These are phyloP conservation scores for Peribolospora baueri DNA, from an alignment of 768 basidiomycete genomes.

Conservation along the genomic window DNA sequence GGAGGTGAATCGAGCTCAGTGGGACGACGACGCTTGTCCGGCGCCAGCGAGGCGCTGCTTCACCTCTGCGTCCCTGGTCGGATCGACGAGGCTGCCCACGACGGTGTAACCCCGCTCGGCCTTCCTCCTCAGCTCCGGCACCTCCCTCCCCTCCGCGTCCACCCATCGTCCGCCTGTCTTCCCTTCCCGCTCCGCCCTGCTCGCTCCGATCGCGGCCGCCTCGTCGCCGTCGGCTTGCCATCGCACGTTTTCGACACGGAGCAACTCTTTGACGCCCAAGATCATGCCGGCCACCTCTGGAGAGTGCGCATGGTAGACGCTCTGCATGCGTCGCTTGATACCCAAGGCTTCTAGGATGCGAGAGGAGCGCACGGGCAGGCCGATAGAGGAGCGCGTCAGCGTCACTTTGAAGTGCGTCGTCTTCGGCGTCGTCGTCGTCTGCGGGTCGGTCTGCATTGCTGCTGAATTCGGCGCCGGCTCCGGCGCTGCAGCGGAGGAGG, in stretches of 20 bases:
- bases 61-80: no score
- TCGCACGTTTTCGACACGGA: neutral
- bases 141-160: neutral
- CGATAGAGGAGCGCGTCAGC: constrained; percentile 9
- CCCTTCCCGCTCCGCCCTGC: constrained; percentile 3
- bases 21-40: no score
- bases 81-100: no score
- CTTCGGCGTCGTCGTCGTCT: neutral
- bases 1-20: no score
- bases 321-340: constrained; percentile 7
- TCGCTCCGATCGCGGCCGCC: constrained; percentile 3
- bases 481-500: neutral
- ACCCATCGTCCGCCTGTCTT: neutral
- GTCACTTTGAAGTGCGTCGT: constrained; percentile 11
- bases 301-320: constrained; percentile 6
- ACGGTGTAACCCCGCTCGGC: no score
- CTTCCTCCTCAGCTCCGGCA: no score
- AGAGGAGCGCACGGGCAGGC: constrained; percentile 1
- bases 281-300: constrained; percentile 4
- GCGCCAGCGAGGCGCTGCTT: no score
- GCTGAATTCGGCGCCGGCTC: neutral
- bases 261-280: constrained; percentile 7
- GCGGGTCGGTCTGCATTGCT: neutral
- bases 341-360: constrained; percentile 2
- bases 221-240: neutral